Evolutionary conservation across 768 basidiomycete genomes (phyloP).

Genomic region (Cystobasidium tubakii): DNA sequence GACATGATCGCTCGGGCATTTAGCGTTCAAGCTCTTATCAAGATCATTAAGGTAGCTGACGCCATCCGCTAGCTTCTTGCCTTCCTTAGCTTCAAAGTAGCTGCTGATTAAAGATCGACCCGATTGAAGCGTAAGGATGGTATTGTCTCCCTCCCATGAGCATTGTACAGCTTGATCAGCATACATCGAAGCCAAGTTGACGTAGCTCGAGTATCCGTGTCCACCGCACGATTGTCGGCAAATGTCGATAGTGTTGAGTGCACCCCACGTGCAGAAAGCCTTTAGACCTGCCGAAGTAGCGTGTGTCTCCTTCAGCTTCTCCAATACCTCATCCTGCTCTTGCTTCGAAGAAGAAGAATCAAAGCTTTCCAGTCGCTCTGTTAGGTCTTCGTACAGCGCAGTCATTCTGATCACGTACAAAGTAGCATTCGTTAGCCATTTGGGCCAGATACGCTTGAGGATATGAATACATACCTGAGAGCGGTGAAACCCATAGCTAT

Average conservation of each 20-base stretch:
- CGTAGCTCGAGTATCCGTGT: constrained; percentile 52
- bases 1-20: constrained; percentile 42
- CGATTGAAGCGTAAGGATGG: constrained; percentile 43
- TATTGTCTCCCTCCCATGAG: constrained; percentile 50
- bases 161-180: constrained; percentile 52
- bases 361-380: constrained; percentile 42
- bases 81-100: constrained; percentile 48
- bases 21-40: constrained; percentile 45
- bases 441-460: neutral
- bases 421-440: neutral
- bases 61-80: constrained; percentile 50
- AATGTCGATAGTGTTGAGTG: constrained; percentile 53
- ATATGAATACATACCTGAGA: constrained; percentile 17
- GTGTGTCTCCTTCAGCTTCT: constrained; percentile 54
- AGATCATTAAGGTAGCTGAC: constrained; percentile 51
- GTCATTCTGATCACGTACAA: constrained; percentile 37
- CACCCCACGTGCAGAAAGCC: constrained; percentile 52
- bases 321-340: constrained; percentile 50
- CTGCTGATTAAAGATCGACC: constrained; percentile 42
- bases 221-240: constrained; percentile 52
- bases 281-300: constrained; percentile 53
- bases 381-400: constrained; percentile 42
- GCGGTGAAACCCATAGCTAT: constrained; percentile 48
- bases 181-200: constrained; percentile 48
- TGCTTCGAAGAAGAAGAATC: constrained; percentile 44